Evolutionary conservation across 1,139 yeast genomes (phyloP), one percentile per base, ranked within the genome.

Genomic region (Pichia kudriavzevii): DNA sequence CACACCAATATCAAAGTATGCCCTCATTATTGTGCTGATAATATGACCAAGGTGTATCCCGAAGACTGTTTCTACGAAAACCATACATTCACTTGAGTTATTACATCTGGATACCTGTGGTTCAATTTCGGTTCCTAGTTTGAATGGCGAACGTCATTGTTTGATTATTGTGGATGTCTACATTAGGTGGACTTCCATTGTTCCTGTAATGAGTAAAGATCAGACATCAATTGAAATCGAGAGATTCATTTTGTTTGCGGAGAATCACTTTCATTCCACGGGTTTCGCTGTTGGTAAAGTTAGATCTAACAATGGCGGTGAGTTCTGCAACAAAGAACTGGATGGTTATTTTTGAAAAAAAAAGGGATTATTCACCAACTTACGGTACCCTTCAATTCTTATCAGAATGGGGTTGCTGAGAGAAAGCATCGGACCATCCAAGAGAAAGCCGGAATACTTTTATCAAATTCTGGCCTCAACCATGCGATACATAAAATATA

Each of bases 331-430:
- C 14, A 25, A 18, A 5, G 18, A 18, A 9, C 7, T 24, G 10
- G 18, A 12, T 7, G 11, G 11, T 4, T 24, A 14, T 10, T 24
- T 10, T 10, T 10, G n/a, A n/a, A 13, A 14, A 6, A 19, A 2
- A 24, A 30, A 13, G 19, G 28, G 4, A 30, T 30, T 18, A 10
- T 10, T 13, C 28, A 30, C 14, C 33, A 30, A 18, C 7, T 17
- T 4, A 30, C 28, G 12, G 28, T 30, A n/a, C n/a, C n/a, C n/a
- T n/a, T n/a, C n/a, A 24, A 24, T 17, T 24, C 28, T 3, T 30
- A 23, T 10, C 28, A 30, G 20, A 30, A 30, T 24, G 33, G 36
- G 18, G 36, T 35, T 17, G 35, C 36, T 24, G 35, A 35, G 21
- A 10, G 33, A 4, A 32, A 22, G 18, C 32, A 35, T 26, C 20